Evolutionary conservation across 225 moss, liverwort and hornwort genomes (phyloP), one percentile per base, ranked within the genome.

Genomic region (Marchantia paleacea): DNA sequence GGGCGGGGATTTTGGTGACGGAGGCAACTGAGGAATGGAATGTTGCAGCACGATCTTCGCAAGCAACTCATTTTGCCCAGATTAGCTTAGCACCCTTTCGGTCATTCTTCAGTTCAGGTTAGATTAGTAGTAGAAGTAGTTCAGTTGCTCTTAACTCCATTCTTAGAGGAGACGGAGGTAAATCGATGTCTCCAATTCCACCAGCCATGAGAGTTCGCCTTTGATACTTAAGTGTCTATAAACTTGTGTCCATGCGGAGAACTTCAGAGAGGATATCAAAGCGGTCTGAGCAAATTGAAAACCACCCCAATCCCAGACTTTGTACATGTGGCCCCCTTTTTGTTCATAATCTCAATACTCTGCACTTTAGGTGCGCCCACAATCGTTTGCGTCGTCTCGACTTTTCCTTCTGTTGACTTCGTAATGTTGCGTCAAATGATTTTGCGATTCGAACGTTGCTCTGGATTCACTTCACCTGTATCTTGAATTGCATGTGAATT

Each of bases 311-410:
- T 31, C 54, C 50, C 52, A 53, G 24, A 73, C 74, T 74, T 57
- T 84, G 84, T 84, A 84, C 51, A 76, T 80, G 70, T 76, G 75
- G 8, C 74, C 39, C 39, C 77, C 80, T 39, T 84, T 76, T 80
- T 84, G 84, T 84, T 80, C 80, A 80, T 80, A 80, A 77, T 77
- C 73, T 25, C 31, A 84, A 62, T 20, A 64, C 54, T 29, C 76
- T 71, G 39, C 54, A 76, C 75, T 71, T 25, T 52, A 29, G 50
- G 67, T 80, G 77, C 55, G 63, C 72, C 61, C 60, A 61, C 28
- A 74, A 29, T 28, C 28, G 5, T 7, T 22, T 72, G 52, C 7
- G n/a, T 65, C 65, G 65, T 65, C 12, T 72, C 73, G 20, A 57
- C 6, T 19, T 57, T 57, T 19, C 13, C n/a, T n/a, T n/a, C n/a